phyloP scores from a whole-genome alignment of 371 early-diverging fungal genomes.

The Actinomortierella ambigua region DNA sequence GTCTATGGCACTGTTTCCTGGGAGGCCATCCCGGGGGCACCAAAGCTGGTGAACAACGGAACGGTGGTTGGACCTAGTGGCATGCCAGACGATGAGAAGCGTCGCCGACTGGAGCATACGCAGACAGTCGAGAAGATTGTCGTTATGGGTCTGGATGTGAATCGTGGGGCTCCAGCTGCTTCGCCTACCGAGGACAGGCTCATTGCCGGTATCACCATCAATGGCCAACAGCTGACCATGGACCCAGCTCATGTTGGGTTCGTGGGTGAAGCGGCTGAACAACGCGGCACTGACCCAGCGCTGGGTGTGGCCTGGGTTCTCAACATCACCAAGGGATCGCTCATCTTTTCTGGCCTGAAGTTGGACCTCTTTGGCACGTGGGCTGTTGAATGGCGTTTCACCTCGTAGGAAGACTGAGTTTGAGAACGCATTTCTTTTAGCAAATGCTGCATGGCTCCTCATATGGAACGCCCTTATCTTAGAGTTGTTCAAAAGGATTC shows the following conservation, averaged over 20 bases:
- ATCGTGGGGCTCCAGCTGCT: not conserved
- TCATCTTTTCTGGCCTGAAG: conserved; percentile 28
- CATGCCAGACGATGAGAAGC: conserved; percentile 1
- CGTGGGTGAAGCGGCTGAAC: not conserved
- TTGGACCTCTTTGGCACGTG: conserved; percentile 26
- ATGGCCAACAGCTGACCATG: not conserved
- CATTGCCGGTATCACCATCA: not conserved
- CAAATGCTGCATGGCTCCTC: too few relatives aligned
- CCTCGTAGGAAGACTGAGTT: too few relatives aligned
- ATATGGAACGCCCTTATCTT: too few relatives aligned
- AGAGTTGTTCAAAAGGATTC: too few relatives aligned
- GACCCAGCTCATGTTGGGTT: not conserved
- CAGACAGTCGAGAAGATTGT: conserved; percentile 25
- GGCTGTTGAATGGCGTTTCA: conserved; percentile 19
- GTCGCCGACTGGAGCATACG: conserved; percentile 8
- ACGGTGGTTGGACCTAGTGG: not conserved
- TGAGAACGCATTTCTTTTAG: too few relatives aligned
- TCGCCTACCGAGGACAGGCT: not conserved
- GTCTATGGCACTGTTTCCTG: conserved; percentile 11
- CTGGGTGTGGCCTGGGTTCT: conserved; percentile 24
- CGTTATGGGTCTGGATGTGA: conserved; percentile 23
- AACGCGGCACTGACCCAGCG: conserved; percentile 12
- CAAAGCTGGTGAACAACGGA: conserved; percentile 15
- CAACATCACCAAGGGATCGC: conserved; percentile 15
- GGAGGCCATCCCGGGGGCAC: conserved; percentile 3